Evolutionary conservation across 73 alveolate species (phyloP).

Genomic region (Tetrahymena malaccensis): DNA sequence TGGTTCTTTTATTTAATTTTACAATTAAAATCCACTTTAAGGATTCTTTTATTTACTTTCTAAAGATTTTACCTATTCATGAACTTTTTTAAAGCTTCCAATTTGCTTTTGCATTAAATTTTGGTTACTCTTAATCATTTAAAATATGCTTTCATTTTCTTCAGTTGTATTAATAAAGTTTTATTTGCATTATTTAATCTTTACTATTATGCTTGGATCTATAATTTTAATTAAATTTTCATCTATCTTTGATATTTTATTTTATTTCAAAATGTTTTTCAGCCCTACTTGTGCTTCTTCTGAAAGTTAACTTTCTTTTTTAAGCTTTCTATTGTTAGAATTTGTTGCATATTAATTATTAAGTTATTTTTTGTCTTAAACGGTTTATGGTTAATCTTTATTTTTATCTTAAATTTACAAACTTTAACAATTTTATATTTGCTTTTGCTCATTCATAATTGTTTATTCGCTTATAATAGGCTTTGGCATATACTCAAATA

Average conservation of each 20-base stretch:
- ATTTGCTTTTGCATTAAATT: too few relatives aligned
- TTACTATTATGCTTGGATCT: neutral
- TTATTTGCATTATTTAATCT: neutral
- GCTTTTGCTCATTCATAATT: too few relatives aligned
- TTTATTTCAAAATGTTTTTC: neutral
- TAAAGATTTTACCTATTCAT: neutral
- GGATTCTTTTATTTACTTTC: neutral
- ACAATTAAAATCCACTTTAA: neutral
- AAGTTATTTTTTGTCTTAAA: too few relatives aligned
- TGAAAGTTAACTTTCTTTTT: neutral
- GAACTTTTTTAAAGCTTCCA: neutral
- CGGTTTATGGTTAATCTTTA: neutral
- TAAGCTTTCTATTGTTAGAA: neutral
- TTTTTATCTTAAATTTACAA: neutral
- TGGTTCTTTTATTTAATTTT: neutral
- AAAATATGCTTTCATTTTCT: neutral
- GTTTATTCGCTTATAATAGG: neutral
- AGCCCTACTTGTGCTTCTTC: neutral
- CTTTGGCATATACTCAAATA: neutral
- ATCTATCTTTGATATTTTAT: neutral
- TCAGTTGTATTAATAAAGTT: neutral
- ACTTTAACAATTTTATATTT: too few relatives aligned
- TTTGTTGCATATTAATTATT: neutral
- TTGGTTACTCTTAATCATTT: neutral
- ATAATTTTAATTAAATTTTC: neutral